A percentile compares a stretch with the other conserved stretches of the same genome.
These are phyloP conservation scores for Cladosporium sp. DNA, from an alignment of 2,329 filamentous ascomycete species.

Conservation along the genomic window DNA sequence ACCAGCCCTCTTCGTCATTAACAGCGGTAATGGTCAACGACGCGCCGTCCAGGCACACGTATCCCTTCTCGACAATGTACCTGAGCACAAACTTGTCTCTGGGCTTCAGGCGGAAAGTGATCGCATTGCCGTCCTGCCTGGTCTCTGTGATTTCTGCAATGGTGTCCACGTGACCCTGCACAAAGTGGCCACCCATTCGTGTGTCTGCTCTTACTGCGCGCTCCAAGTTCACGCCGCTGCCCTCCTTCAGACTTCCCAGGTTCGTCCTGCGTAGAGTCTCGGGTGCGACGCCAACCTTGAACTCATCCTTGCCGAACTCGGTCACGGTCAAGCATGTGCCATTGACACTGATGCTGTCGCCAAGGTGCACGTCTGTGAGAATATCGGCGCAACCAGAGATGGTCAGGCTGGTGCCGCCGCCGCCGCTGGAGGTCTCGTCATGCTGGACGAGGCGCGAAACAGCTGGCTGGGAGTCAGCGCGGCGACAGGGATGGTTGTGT, in stretches of 20 bases:
- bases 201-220: constrained; percentile 87
- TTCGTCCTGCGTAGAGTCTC: constrained; percentile 96
- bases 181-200: constrained; percentile 97
- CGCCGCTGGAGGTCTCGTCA: constrained; percentile 68
- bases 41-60: constrained; percentile 89
- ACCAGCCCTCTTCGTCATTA: constrained; percentile 80
- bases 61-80: constrained; percentile 96
- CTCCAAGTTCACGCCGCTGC: constrained; percentile 83
- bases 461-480: constrained; percentile 55
- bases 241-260: constrained; percentile 69
- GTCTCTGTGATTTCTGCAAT: constrained; percentile 72
- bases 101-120: constrained; percentile 82
- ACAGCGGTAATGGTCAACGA: constrained; percentile 91
- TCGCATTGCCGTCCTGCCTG: constrained; percentile 81
- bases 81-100: constrained; percentile 67
- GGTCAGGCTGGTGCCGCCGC: constrained; percentile 85
- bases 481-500: constrained; percentile 33
- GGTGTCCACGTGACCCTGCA: constrained; percentile 96
- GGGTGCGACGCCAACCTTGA: constrained; percentile 91
- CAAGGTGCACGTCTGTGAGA: constrained; percentile 77
- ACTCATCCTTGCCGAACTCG: constrained; percentile 61
- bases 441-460: constrained; percentile 78
- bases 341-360: constrained; percentile 94
- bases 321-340: constrained; percentile 95
- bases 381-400: constrained; percentile 75